Conservation (phyloP, 345 rosid species). For the Heritiera fomes region DNA sequence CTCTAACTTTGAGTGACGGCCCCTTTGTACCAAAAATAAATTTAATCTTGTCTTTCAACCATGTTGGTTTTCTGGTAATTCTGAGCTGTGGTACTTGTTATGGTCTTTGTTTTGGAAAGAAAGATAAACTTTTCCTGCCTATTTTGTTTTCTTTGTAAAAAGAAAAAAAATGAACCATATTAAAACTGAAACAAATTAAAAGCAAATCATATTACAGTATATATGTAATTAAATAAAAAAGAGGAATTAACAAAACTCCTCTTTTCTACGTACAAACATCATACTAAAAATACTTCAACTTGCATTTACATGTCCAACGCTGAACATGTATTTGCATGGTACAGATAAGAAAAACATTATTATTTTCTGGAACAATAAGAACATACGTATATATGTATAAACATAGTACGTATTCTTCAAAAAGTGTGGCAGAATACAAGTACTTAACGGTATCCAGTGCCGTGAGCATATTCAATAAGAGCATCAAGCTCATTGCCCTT, state of each 20-base stretch:
- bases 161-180: not conserved
- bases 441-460: not conserved
- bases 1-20: no score
- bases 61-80: no score
- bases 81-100: no score
- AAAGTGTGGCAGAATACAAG: not conserved
- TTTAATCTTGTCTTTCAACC: no score
- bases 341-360: not conserved
- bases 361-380: not conserved
- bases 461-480: conserved; percentile 14
- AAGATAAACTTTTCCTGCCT: no score
- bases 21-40: no score
- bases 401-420: not conserved
- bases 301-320: not conserved
- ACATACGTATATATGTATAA: not conserved
- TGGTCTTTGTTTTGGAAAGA: no score
- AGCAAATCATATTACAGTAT: no score
- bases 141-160: no score
- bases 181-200: not conserved
- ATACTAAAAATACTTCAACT: not conserved
- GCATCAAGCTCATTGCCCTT: not conserved
- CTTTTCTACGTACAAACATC: not conserved
- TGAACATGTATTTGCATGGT: not conserved
- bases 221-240: not conserved
- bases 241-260: not conserved